These are phyloP conservation scores for Chamaenerion angustifolium DNA, from an alignment of 345 rosid genomes.

Conservation along the genomic window DNA sequence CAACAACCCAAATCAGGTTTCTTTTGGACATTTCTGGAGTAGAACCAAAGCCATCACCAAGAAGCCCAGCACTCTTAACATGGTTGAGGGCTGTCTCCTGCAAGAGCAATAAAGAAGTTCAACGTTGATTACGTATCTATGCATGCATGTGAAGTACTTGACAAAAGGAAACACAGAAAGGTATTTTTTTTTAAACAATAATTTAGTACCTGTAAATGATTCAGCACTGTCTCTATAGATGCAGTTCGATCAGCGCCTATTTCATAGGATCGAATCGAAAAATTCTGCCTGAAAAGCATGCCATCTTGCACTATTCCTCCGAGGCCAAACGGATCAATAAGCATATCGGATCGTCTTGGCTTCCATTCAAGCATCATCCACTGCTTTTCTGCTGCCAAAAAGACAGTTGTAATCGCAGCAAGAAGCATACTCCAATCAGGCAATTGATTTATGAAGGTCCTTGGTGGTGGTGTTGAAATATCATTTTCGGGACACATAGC, in stretches of 20 bases:
- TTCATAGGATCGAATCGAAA: conserved; percentile 87
- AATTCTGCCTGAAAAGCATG: conserved; percentile 64
- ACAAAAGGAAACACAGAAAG: too few relatives aligned
- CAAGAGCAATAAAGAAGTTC: not conserved
- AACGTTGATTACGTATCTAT: too few relatives aligned
- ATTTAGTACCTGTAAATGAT: conserved; percentile 69
- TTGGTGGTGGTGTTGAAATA: conserved; percentile 43
- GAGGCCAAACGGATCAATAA: conserved; percentile 67
- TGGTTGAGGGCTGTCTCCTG: conserved; percentile 97
- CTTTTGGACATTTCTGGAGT: conserved; percentile 88
- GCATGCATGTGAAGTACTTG: too few relatives aligned
- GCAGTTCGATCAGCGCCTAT: conserved; percentile 96
- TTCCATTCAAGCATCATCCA: conserved; percentile 99
- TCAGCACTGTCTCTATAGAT: conserved; percentile 90
- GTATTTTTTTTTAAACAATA: not conserved
- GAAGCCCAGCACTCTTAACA: conserved; percentile 70
- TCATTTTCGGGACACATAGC: conserved; percentile 27
- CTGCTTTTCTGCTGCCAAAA: conserved; percentile 97
- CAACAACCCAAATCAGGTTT: too few relatives aligned
- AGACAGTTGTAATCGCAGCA: conserved; percentile 88
- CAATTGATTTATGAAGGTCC: conserved; percentile 82
- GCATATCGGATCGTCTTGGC: conserved; percentile 77
- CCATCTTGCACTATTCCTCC: conserved; percentile 93
- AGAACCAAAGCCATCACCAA: conserved; percentile 87
- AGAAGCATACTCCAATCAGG: conserved; percentile 99